A percentile compares a stretch with the other conserved stretches of the same genome.
Evolutionary conservation across 164 flowering plant genomes (phyloP).

Genomic region (Vitis labrusca): DNA sequence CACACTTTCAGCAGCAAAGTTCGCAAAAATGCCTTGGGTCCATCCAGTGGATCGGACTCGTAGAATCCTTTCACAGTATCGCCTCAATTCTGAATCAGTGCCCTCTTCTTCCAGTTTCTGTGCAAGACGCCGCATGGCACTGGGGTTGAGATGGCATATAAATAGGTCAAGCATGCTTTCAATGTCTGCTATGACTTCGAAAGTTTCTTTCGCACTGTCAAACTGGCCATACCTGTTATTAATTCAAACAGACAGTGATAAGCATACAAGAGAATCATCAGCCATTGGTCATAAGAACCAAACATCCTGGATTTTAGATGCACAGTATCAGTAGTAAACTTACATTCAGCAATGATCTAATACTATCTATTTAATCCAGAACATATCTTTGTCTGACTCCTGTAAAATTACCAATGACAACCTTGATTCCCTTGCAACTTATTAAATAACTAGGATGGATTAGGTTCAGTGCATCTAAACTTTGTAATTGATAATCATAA

Average conservation of each 20-base stretch:
- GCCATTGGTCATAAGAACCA: not conserved
- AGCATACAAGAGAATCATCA: conserved; percentile 2
- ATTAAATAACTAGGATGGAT: too few species aligned
- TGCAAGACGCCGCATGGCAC: conserved; percentile 98
- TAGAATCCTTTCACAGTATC: conserved; percentile 93
- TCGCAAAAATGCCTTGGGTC: conserved; percentile 99
- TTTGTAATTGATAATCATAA: not conserved
- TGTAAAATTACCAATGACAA: too few species aligned
- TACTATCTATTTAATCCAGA: too few species aligned
- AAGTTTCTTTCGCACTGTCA: conserved; percentile 98
- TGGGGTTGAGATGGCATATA: conserved; percentile 97
- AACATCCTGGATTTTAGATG: not conserved
- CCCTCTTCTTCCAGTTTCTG: conserved; percentile 93
- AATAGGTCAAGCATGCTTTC: conserved; percentile 97
- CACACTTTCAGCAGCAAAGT: conserved; percentile 99
- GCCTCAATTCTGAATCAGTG: conserved; percentile 81
- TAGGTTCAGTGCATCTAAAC: not conserved
- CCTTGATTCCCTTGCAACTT: too few species aligned
- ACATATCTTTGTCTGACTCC: too few species aligned
- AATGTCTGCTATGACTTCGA: conserved; percentile 92
- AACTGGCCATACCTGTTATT: conserved; percentile 87
- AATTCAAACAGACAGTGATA: not conserved
- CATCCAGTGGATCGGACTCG: conserved; percentile 98
- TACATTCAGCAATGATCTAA: too few species aligned
- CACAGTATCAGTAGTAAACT: too few species aligned